Evolutionary conservation across 139 green algal species (phyloP).

Genomic region (Desmodesmus armatus): DNA sequence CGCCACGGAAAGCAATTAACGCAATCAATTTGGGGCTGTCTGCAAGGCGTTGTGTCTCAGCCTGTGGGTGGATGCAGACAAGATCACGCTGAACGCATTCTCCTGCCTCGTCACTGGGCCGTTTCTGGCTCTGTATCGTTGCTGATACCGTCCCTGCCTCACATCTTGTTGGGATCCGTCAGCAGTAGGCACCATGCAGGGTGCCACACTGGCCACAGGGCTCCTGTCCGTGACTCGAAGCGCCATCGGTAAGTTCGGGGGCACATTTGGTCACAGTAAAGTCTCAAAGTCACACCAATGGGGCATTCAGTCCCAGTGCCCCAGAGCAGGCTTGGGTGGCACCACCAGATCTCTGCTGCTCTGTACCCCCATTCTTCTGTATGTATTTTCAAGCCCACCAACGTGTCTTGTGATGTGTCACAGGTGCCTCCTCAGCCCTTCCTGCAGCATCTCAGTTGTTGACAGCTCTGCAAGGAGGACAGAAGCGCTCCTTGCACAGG

Average conservation of each 20-base stretch:
- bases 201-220: conserved; percentile 35
- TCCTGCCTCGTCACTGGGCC: too few species aligned
- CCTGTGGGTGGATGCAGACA: too few species aligned
- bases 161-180: too few species aligned
- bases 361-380: not conserved
- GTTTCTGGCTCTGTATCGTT: too few species aligned
- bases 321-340: not conserved
- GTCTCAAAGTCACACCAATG: not conserved
- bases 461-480: not conserved
- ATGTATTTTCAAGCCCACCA: not conserved
- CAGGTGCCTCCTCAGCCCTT: conserved; percentile 13
- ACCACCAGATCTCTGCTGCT: not conserved
- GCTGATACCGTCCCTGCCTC: too few species aligned
- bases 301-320: not conserved
- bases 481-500: conserved; percentile 40
- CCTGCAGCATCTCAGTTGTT: conserved; percentile 14
- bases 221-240: conserved; percentile 28
- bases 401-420: not conserved
- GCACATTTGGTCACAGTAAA: not conserved
- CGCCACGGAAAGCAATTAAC: too few species aligned
- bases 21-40: too few species aligned
- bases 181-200: too few species aligned
- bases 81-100: too few species aligned
- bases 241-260: not conserved
- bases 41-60: too few species aligned